These are phyloP conservation scores for Verticillium nonalfalfae DNA, from an alignment of 2,329 filamentous ascomycete genomes.

Conservation along the genomic window DNA sequence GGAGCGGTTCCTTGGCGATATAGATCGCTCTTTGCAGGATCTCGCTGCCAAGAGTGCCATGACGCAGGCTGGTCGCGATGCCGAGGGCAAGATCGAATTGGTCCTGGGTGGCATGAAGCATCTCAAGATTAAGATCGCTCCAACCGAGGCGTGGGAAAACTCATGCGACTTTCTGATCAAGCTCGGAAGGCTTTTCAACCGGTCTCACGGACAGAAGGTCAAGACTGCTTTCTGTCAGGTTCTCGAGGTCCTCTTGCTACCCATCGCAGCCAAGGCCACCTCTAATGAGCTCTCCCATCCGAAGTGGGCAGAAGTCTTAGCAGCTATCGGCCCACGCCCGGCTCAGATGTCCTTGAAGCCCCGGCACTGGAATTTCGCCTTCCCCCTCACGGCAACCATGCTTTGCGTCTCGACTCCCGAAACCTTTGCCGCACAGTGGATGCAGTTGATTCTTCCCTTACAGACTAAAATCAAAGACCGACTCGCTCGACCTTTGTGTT, in stretches of 20 bases:
- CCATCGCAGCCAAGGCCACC: conserved; percentile 75
- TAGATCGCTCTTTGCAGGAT: conserved; percentile 73
- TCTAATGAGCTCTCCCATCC: conserved; percentile 70
- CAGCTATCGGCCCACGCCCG: conserved; percentile 70
- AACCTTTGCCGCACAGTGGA: conserved; percentile 79
- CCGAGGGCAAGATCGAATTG: conserved; percentile 76
- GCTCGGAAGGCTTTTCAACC: conserved; percentile 74
- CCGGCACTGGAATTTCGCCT: conserved; percentile 84
- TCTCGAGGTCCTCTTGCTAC: conserved; percentile 77
- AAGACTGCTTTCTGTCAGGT: conserved; percentile 95
- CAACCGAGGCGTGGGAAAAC: conserved; percentile 72
- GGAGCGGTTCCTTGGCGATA: conserved; percentile 72
- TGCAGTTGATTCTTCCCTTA: conserved; percentile 69
- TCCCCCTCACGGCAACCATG: conserved; percentile 80
- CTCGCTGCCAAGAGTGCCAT: conserved; percentile 62
- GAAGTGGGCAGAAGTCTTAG: conserved; percentile 83
- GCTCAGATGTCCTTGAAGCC: conserved; percentile 85
- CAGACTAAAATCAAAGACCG: conserved; percentile 83
- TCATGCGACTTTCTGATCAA: conserved; percentile 85
- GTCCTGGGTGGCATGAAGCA: conserved; percentile 90
- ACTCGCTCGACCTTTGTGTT: conserved; percentile 66
- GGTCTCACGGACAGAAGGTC: conserved; percentile 79
- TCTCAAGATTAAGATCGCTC: conserved; percentile 67
- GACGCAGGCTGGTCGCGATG: conserved; percentile 39
- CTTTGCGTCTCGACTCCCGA: conserved; percentile 85